These are phyloP conservation scores for Cladosporium sp. DNA, from an alignment of 2,329 filamentous ascomycete species.

Conservation along the genomic window DNA sequence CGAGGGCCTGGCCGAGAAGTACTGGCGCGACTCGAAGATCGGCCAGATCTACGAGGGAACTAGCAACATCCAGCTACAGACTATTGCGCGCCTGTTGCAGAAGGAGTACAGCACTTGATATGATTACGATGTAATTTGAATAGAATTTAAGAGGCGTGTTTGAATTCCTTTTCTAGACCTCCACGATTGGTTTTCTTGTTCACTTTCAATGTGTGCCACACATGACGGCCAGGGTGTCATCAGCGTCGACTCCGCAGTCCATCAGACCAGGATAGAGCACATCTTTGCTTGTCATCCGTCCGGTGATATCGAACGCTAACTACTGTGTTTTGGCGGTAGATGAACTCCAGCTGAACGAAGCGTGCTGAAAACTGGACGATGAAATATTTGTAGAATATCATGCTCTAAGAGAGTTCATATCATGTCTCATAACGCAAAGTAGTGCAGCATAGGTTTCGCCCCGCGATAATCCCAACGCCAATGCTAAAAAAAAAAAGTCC, in stretches of 20 bases:
- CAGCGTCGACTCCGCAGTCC: no score
- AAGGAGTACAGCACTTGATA: conserved; percentile 60
- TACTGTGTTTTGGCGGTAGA: no score
- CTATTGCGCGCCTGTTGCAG: conserved; percentile 70
- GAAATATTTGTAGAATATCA: neutral
- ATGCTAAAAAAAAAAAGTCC: neutral
- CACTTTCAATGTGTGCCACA: no score
- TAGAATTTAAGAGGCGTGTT: neutral
- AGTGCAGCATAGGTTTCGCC: neutral
- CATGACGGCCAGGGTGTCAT: no score
- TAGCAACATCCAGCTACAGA: conserved; percentile 70
- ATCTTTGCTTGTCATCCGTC: no score
- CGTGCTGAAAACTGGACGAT: no score
- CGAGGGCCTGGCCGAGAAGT: conserved; percentile 97
- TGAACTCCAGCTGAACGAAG: no score
- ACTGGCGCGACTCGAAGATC: conserved; percentile 96
- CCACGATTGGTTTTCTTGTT: no score
- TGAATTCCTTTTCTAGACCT: neutral
- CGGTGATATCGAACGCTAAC: no score
- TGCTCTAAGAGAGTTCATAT: neutral
- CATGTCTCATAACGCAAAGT: neutral
- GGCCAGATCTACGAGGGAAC: conserved; percentile 83
- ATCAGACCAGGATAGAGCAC: no score
- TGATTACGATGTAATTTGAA: neutral
- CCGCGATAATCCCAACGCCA: neutral